Evolutionary conservation across 306 rosid species (phyloP).

Genomic region (Comarum palustre): DNA sequence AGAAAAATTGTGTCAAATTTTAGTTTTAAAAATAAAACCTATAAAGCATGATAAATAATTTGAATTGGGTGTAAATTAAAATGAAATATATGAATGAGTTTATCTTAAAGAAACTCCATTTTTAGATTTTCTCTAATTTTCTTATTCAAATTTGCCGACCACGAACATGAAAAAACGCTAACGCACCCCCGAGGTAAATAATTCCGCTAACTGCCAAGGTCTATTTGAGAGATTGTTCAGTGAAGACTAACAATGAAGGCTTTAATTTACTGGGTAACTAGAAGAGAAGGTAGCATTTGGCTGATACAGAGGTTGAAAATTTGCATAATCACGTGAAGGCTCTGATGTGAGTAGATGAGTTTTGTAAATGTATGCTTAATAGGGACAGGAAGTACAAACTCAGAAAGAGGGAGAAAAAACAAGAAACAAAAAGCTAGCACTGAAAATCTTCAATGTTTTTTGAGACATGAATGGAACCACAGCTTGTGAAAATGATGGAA

Average conservation of each 20-base stretch:
- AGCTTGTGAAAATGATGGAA: not conserved
- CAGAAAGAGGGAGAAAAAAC: not conserved
- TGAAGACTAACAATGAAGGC: not conserved
- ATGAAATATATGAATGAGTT: too few relatives aligned
- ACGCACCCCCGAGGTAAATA: too few relatives aligned
- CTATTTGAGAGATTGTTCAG: not conserved
- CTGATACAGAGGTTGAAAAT: not conserved
- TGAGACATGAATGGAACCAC: not conserved
- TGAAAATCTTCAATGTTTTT: not conserved
- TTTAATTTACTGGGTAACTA: not conserved
- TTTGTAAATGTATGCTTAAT: not conserved
- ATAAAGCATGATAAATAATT: too few relatives aligned
- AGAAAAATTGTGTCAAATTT: too few relatives aligned
- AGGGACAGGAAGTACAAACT: conserved; percentile 12
- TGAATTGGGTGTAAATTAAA: too few relatives aligned
- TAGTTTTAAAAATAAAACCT: too few relatives aligned
- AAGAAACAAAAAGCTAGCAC: not conserved
- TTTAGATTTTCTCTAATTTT: too few relatives aligned
- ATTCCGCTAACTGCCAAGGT: too few relatives aligned
- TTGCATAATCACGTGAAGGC: conserved; percentile 14
- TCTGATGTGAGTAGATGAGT: conserved; percentile 3
- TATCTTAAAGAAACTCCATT: too few relatives aligned
- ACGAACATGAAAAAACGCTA: too few relatives aligned
- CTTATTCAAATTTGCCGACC: too few relatives aligned
- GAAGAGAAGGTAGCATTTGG: not conserved